These are phyloP conservation scores for Serendipita indica DNA, from an alignment of 768 basidiomycete genomes.

Conservation along the genomic window DNA sequence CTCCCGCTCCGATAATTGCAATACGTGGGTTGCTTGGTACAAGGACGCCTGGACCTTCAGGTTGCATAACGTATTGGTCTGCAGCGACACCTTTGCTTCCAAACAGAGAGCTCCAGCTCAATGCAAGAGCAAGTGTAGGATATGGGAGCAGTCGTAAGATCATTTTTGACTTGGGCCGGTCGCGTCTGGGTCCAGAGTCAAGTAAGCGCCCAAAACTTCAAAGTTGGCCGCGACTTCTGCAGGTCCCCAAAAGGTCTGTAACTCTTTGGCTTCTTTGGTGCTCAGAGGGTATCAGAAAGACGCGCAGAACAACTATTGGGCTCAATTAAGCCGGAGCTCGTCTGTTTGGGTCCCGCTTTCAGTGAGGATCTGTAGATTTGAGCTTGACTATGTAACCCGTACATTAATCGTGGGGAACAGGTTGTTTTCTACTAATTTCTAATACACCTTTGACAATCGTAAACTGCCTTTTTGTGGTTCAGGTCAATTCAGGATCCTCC, in stretches of 20 bases:
- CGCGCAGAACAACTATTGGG: neutral
- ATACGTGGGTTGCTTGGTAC: conserved; percentile 27
- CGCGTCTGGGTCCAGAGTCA: too few relatives aligned
- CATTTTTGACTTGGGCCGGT: too few relatives aligned
- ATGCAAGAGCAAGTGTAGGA: neutral
- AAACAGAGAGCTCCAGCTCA: neutral
- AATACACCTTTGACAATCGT: too few relatives aligned
- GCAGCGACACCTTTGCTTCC: neutral
- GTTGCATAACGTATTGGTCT: conserved; percentile 8
- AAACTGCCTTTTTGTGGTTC: too few relatives aligned
- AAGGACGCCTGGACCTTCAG: neutral
- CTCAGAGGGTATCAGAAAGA: neutral
- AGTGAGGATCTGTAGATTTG: neutral
- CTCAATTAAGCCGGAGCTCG: conserved; percentile 10
- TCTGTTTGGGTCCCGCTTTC: neutral
- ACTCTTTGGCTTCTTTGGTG: neutral
- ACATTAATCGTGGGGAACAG: neutral
- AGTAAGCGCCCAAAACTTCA: too few relatives aligned
- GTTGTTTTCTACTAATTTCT: too few relatives aligned
- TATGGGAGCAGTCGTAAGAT: neutral
- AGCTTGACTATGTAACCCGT: conserved; percentile 8
- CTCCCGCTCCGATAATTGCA: conserved; percentile 84
- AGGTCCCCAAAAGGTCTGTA: too few relatives aligned
- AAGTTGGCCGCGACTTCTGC: too few relatives aligned
- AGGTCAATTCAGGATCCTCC: too few relatives aligned